phyloP scores from a whole-genome alignment of 352 stramenopile genomes.

The Plasmopara muralis region DNA sequence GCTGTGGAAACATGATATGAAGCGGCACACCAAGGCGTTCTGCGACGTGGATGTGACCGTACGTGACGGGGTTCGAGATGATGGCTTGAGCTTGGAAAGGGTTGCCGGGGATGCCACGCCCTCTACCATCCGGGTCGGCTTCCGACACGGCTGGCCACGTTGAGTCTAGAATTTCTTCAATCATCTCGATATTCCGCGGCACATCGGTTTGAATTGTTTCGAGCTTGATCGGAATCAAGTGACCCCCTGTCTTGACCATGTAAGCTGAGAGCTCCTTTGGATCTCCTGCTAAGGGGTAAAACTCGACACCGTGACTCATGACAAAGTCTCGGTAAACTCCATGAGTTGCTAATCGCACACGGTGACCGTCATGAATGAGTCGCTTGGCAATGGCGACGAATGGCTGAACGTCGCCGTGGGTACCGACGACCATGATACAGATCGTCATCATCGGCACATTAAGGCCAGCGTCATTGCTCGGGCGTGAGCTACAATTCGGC shows the following conservation, averaged over 20 bases:
- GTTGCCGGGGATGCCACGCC: constrained; percentile 28
- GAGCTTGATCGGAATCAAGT: constrained; percentile 61
- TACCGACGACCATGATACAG: constrained; percentile 90
- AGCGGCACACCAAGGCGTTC: constrained; percentile 88
- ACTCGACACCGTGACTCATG: constrained; percentile 60
- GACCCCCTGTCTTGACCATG: constrained; percentile 88
- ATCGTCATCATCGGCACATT: constrained; percentile 52
- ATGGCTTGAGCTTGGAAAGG: constrained; percentile 88
- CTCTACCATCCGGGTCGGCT: constrained; percentile 66
- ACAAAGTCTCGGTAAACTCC: constrained; percentile 84
- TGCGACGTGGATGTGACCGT: constrained; percentile 90
- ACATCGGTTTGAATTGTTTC: constrained; percentile 62
- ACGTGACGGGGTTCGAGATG: constrained; percentile 92
- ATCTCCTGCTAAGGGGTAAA: constrained; percentile 70
- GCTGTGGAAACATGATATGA: constrained; percentile 93
- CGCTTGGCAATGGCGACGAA: constrained; percentile 83
- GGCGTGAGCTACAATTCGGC: constrained; percentile 8
- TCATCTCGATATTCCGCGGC: constrained; percentile 84
- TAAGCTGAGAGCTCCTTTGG: constrained; percentile 80
- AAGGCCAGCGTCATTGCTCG: constrained; percentile 17
- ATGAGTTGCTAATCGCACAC: constrained; percentile 89
- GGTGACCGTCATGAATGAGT: constrained; percentile 80
- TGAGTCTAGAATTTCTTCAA: constrained; percentile 82
- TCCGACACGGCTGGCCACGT: constrained; percentile 86
- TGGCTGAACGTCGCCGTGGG: constrained; percentile 79